phyloP scores from a whole-genome alignment of 495 filamentous ascomycete genomes.

The Podospora tetraspora region DNA sequence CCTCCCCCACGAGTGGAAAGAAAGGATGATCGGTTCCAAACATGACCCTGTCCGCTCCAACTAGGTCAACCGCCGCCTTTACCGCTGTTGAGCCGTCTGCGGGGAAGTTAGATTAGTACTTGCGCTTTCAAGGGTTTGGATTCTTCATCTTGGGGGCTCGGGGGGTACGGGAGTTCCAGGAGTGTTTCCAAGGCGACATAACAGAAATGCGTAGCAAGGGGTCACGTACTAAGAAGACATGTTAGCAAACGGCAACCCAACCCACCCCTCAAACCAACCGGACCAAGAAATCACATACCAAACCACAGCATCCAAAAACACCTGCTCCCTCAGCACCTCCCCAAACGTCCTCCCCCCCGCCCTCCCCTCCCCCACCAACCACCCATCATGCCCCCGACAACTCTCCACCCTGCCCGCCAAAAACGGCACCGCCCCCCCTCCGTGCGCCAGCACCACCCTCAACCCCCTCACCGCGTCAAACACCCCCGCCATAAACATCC shows the following conservation, averaged over 20 bases:
- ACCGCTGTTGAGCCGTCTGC: conserved; percentile 27
- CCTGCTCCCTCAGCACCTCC: conserved; percentile 79
- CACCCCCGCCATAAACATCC: conserved; percentile 80
- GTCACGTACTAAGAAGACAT: no score
- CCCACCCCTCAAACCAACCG: conserved; percentile 49
- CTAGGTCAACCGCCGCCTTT: conserved; percentile 63
- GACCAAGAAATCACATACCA: conserved; percentile 48
- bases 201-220: no score
- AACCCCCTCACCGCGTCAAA: conserved; percentile 74
- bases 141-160: no score
- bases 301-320: conserved; percentile 85
- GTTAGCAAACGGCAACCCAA: no score
- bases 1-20: conserved; percentile 71
- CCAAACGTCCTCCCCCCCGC: conserved; percentile 53
- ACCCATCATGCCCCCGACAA: conserved; percentile 77
- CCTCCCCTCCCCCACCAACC: conserved; percentile 47
- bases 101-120: neutral
- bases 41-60: conserved; percentile 61
- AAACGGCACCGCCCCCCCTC: conserved; percentile 84
- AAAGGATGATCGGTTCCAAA: conserved; percentile 96
- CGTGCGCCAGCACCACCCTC: conserved; percentile 76
- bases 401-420: conserved; percentile 84
- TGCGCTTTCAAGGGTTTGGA: no score
- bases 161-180: no score
- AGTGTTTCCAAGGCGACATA: no score